Conservation (phyloP, 257 asterid species). For the Nicotiana obtusifolia region DNA sequence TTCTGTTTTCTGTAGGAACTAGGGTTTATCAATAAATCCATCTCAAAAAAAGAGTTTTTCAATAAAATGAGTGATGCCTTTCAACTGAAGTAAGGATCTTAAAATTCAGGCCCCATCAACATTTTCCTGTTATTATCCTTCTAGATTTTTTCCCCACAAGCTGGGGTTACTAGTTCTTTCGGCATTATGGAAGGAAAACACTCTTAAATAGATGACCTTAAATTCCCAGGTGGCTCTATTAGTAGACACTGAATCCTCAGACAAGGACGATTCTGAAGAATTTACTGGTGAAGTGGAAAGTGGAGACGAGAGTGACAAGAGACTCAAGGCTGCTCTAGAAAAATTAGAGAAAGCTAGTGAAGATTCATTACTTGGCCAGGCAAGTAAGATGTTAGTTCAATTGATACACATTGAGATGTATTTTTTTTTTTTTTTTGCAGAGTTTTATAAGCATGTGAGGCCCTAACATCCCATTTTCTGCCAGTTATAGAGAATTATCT, state of each 20-base stretch:
- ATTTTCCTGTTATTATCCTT: not conserved
- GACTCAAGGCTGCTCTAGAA: slow-evolving; percentile 56
- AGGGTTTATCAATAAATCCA: not conserved
- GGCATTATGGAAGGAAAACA: not conserved
- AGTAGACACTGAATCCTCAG: slow-evolving; percentile 60
- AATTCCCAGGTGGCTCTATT: slow-evolving; percentile 2
- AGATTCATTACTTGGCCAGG: slow-evolving; percentile 85
- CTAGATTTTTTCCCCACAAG: not conserved
- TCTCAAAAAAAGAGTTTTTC: not conserved
- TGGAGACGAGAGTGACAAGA: slow-evolving; percentile 58
- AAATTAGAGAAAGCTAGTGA: slow-evolving; percentile 84
- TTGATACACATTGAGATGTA: not conserved
- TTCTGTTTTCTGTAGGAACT: not conserved
- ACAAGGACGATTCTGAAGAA: slow-evolving; percentile 36
- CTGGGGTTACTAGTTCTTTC: not conserved
- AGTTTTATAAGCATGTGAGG: not conserved
- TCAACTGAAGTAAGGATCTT: not conserved
- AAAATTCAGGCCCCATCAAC: not conserved
- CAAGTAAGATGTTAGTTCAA: slow-evolving; percentile 16
- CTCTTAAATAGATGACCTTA: not conserved
- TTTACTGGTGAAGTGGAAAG: slow-evolving; percentile 48
- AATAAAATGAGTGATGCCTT: not conserved
- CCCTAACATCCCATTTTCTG: not conserved
- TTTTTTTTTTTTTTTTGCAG: too few relatives aligned
- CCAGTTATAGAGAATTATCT: not conserved